These are phyloP conservation scores for Pseudodiploospora longispora DNA, from an alignment of 2,329 filamentous ascomycete genomes.

Conservation along the genomic window DNA sequence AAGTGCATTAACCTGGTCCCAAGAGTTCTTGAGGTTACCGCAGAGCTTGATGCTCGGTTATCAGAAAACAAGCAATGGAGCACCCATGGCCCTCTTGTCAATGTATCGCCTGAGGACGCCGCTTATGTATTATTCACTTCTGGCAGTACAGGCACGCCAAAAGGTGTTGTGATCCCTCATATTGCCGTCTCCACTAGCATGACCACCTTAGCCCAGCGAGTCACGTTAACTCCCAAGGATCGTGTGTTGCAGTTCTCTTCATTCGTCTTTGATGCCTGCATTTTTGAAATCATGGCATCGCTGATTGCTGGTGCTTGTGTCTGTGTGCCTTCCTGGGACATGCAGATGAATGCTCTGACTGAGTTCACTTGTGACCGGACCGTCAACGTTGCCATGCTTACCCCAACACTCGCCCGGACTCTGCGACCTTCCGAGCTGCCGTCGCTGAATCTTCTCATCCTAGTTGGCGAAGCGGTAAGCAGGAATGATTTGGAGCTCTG, in stretches of 20 bases:
- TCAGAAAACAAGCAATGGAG: neutral
- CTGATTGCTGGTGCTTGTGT: constrained; percentile 2
- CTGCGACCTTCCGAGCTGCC: neutral
- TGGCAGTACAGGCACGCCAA: constrained; percentile 4
- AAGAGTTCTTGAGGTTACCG: neutral
- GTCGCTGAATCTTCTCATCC: neutral
- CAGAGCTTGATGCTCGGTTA: neutral
- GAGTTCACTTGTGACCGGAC: neutral
- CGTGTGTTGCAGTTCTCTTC: constrained; percentile 2
- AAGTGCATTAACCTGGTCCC: neutral
- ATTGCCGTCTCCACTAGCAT: neutral
- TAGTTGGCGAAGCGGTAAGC: constrained; percentile 1
- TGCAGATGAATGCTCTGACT: neutral
- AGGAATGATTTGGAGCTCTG: constrained; percentile 1
- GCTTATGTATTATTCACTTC: constrained; percentile 7
- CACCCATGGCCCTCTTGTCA: neutral
- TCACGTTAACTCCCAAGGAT: neutral
- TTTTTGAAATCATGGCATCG: constrained; percentile 2
- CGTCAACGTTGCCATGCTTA: neutral
- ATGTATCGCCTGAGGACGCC: neutral
- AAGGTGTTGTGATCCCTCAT: constrained; percentile 6
- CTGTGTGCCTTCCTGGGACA: constrained; percentile 1
- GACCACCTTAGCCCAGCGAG: neutral
- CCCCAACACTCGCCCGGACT: constrained; percentile 1
- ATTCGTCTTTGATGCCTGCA: constrained; percentile 6